A percentile compares a stretch with the other conserved stretches of the same genome.
phyloP scores from a whole-genome alignment of 1,139 yeast genomes.

The Pichia cactophila region DNA sequence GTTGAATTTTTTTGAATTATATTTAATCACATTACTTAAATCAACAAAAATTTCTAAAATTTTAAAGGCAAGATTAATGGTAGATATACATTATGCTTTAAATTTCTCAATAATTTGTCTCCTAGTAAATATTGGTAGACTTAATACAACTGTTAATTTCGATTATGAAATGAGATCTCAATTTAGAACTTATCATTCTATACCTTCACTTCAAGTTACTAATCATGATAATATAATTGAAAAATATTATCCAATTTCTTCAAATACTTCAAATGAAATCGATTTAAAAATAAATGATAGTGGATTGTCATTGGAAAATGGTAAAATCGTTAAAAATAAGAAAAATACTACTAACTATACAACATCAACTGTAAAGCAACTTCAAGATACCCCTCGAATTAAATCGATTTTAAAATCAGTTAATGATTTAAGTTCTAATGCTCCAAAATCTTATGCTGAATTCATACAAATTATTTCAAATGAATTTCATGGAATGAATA shows the following conservation, averaged over 20 bases:
- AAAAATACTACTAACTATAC: not conserved
- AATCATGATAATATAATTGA: slow-evolving; percentile 34
- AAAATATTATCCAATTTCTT: slow-evolving; percentile 16
- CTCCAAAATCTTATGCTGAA: slow-evolving; percentile 24
- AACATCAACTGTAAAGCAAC: slow-evolving; percentile 41
- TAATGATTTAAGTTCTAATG: slow-evolving; percentile 24
- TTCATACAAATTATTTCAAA: slow-evolving; percentile 16
- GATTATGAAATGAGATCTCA: slow-evolving; percentile 97
- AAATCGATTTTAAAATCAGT: slow-evolving; percentile 83
- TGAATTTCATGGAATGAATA: slow-evolving; percentile 26
- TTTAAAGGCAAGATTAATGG: slow-evolving; percentile 72
- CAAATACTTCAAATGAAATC: slow-evolving; percentile 4
- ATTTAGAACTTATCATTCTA: slow-evolving; percentile 83
- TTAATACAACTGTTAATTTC: slow-evolving; percentile 92
- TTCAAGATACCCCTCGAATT: slow-evolving; percentile 91
- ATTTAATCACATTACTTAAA: slow-evolving; percentile 73
- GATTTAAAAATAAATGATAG: slow-evolving; percentile 4
- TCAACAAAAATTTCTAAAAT: slow-evolving; percentile 80
- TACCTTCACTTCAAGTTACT: slow-evolving; percentile 78
- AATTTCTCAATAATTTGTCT: slow-evolving; percentile 42
- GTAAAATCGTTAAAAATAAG: not conserved
- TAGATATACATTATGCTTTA: slow-evolving; percentile 32
- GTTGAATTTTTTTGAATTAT: slow-evolving; percentile 77
- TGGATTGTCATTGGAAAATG: not conserved
- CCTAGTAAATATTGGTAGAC: slow-evolving; percentile 83